phyloP scores from a whole-genome alignment of 371 early-diverging fungal genomes.

The Mortierella polycephala region DNA sequence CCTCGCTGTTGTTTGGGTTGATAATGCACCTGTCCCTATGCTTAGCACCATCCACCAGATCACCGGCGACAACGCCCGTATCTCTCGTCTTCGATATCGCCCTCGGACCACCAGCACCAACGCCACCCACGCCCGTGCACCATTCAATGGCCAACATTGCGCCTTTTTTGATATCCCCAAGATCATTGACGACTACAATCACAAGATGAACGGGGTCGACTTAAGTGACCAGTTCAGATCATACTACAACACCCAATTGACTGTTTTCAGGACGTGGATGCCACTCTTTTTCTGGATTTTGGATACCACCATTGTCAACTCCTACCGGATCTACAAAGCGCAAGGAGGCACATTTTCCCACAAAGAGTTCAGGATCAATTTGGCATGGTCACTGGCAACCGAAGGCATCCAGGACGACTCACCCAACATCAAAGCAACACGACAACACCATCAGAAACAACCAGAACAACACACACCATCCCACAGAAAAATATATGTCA shows the following conservation, averaged over 20 bases:
- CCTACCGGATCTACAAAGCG: conserved; percentile 7
- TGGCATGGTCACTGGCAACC: conserved; percentile 8
- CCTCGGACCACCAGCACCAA: conserved; percentile 29
- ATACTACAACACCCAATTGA: conserved; percentile 19
- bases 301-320: conserved; percentile 25
- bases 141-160: conserved; percentile 5
- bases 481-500: conserved; percentile 3
- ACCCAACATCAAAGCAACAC: conserved; percentile 5
- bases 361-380: conserved; percentile 12
- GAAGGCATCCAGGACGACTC: conserved; percentile 11
- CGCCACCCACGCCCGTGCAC: background rate
- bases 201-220: conserved; percentile 37
- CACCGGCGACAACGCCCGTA: background rate
- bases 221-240: conserved; percentile 25
- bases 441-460: background rate
- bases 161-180: conserved; percentile 21
- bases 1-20: conserved; percentile 35
- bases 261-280: conserved; percentile 19
- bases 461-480: background rate
- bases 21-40: conserved; percentile 39
- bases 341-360: conserved; percentile 14
- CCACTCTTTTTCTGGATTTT: conserved; percentile 34
- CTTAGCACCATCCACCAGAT: conserved; percentile 38
- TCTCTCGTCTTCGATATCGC: conserved; percentile 5
- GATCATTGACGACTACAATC: conserved; percentile 50